Conservation (phyloP, 2,329 filamentous ascomycete species). For the Trichothecium roseum region DNA sequence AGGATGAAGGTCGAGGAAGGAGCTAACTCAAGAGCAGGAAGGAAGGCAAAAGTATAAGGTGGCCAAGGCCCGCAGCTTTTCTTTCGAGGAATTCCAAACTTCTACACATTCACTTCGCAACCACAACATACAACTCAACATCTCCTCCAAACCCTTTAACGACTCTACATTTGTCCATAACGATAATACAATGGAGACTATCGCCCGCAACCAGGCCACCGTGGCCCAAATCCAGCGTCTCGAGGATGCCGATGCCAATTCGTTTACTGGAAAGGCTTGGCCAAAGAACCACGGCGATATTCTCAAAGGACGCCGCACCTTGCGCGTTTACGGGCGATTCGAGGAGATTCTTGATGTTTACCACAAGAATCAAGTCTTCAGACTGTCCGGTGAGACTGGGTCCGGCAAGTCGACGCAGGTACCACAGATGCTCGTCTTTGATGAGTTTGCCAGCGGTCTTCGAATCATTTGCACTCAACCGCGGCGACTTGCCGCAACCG, state of each 20-base stretch:
- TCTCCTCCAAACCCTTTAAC: no score
- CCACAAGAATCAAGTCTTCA: background rate
- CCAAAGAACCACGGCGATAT: conserved; percentile 2
- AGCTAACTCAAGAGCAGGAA: no score
- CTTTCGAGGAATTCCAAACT: no score
- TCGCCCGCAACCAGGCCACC: conserved; percentile 6
- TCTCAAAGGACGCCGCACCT: conserved; percentile 4
- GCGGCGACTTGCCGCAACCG: conserved; percentile 81
- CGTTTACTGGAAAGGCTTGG: conserved; percentile 6
- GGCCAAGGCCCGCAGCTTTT: no score
- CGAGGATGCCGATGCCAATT: conserved; percentile 5
- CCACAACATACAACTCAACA: no score
- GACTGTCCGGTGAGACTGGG: background rate
- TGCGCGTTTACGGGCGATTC: conserved; percentile 9
- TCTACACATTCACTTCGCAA: no score
- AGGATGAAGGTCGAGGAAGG: no score
- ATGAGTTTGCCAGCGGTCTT: conserved; percentile 33
- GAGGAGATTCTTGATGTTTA: background rate
- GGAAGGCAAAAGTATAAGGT: no score
- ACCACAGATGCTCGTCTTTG: conserved; percentile 6
- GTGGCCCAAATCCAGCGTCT: conserved; percentile 5
- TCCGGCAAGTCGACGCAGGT: conserved; percentile 10
- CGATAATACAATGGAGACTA: conserved; percentile 4
- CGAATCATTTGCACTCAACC: conserved; percentile 88
- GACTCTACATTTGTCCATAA: no score